Evolutionary conservation across 106 monocot genomes (phyloP).

Genomic region (Dendrobium officinale): DNA sequence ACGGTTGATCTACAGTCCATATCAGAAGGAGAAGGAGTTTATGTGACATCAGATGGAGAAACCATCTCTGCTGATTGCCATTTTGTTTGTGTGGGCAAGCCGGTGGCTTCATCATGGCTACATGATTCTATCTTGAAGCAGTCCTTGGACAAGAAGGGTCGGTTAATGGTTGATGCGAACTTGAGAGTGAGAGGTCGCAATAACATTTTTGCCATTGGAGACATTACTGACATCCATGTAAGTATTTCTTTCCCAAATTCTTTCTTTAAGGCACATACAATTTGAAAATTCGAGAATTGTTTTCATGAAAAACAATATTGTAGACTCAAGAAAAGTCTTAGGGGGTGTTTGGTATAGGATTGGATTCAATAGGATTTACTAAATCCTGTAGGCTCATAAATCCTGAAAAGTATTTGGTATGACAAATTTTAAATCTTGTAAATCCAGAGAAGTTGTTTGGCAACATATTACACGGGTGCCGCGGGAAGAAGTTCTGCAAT

Average conservation of each 20-base stretch:
- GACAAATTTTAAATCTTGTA: too few species aligned
- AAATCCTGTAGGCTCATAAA: too few species aligned
- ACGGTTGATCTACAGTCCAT: slow-evolving; percentile 12
- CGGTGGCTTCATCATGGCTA: slow-evolving; percentile 29
- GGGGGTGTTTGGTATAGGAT: too few species aligned
- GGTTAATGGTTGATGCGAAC: slow-evolving; percentile 28
- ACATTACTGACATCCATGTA: slow-evolving; percentile 36
- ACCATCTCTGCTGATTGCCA: slow-evolving; percentile 26
- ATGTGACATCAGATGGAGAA: slow-evolving; percentile 23
- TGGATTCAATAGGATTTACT: too few species aligned
- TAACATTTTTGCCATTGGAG: slow-evolving; percentile 37
- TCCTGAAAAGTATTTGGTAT: too few species aligned
- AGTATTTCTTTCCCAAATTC: neutral
- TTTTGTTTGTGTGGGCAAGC: slow-evolving; percentile 28
- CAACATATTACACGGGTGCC: too few species aligned
- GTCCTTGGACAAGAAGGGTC: slow-evolving; percentile 16
- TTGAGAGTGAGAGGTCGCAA: slow-evolving; percentile 23
- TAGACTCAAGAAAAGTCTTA: too few species aligned
- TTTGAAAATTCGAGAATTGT: too few species aligned
- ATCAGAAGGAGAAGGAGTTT: slow-evolving; percentile 14
- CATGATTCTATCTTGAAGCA: slow-evolving; percentile 18
- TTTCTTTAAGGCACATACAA: neutral
- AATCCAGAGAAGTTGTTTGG: too few species aligned
- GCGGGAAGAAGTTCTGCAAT: too few species aligned
- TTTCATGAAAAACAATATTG: too few species aligned